Base-by-base conservation (phyloP, 768 basidiomycete species). In the Tulasnella sp. region DNA sequence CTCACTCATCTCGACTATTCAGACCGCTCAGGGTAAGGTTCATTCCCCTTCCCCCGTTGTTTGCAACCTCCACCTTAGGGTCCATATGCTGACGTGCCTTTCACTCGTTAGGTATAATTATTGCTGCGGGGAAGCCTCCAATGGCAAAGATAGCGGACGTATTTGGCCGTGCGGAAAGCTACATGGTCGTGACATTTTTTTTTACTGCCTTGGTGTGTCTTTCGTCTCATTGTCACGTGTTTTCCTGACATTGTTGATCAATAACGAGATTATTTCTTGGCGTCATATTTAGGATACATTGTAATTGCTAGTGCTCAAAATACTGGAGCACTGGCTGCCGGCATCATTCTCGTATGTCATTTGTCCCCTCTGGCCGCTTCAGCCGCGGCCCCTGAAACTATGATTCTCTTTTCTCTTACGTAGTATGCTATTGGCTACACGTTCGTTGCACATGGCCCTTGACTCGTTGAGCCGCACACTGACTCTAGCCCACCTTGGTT, bases 131-230 rank as follows among this genome's bases (percentile, higher is more conserved):
- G 21, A 86, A 87, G 71, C 86, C 86, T 1, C 73, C 85, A 38
- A 80, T 86, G 63, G 85, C 86, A 1, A 87, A 87, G 70, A 69
- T 86, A 42, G 80, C 85, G 8, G 86, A 88, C 68, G 80, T 85
- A 7, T 73, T 78, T 13, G 86, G 85, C 23, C 77, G 86, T 65
- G 83, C 81, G 19, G 76, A 75, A 43, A 82, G 84, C 1, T 87
- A 81, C 66, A 71, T 77, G 27, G 19, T 26, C 3, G 42, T 52
- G 26, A 19, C 60, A n/a, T 13, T 62, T n/a, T n/a, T 11, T 62
- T 62, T 56, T 62, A 62, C 34, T 63, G 76, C 41, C 80, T 84
- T 58, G 66, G 80, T 81, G 64, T 73, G 80, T 77, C 17, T 44
- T 15, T 3, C n/a, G 23, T 19, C 27, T 38, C n/a, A n/a, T n/a